These are phyloP conservation scores for Agrostemma githago DNA, from an alignment of 148 eudicot species.

Conservation along the genomic window DNA sequence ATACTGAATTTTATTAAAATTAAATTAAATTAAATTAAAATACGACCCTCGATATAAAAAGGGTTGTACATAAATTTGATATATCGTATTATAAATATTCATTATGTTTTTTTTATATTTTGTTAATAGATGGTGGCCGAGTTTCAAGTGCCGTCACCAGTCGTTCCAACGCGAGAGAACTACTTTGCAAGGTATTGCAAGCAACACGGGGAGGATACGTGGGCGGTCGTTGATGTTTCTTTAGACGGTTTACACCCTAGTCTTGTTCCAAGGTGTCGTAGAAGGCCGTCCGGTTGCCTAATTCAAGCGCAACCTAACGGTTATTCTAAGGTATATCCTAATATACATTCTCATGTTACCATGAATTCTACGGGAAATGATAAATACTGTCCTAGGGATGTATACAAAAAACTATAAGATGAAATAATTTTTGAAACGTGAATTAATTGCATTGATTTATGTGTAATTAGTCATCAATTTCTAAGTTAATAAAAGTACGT, in stretches of 20 bases:
- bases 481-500: too few relatives aligned
- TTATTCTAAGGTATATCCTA: slow-evolving; percentile 64
- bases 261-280: slow-evolving; percentile 47
- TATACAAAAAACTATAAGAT: too few relatives aligned
- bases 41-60: too few relatives aligned
- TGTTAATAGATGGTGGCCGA: slow-evolving; percentile 72
- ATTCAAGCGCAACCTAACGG: slow-evolving; percentile 87
- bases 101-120: too few relatives aligned
- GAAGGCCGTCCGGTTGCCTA: slow-evolving; percentile 90
- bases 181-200: slow-evolving; percentile 87
- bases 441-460: background rate
- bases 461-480: too few relatives aligned
- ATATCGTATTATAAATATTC: too few relatives aligned
- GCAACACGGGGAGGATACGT: slow-evolving; percentile 68
- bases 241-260: slow-evolving; percentile 62
- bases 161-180: slow-evolving; percentile 81
- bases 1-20: background rate
- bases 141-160: slow-evolving; percentile 78
- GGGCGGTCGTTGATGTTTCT: slow-evolving; percentile 91
- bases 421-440: background rate
- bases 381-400: too few relatives aligned
- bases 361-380: too few relatives aligned
- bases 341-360: too few relatives aligned
- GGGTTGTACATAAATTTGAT: too few relatives aligned
- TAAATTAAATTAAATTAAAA: too few relatives aligned